phyloP scores from a whole-genome alignment of 257 asterid species.

The Apocynum venetum region DNA sequence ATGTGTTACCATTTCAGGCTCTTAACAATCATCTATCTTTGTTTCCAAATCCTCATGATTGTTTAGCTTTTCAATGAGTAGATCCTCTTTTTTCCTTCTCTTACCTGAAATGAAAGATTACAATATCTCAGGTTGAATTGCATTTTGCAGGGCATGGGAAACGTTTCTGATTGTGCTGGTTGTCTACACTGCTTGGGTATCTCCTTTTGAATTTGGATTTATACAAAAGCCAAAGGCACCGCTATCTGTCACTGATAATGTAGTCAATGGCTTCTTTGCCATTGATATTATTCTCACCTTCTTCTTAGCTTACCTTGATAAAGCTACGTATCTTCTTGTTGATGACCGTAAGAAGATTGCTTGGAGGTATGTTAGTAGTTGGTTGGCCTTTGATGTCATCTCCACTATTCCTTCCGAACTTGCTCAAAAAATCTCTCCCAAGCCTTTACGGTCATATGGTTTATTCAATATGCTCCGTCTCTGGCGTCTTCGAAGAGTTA shows the following conservation, averaged over 20 bases:
- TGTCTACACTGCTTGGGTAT: conserved; percentile 87
- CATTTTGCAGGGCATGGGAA: conserved; percentile 44
- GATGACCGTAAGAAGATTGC: conserved; percentile 60
- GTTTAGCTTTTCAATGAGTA: not conserved
- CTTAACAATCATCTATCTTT: not conserved
- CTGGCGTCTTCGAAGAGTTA: conserved; percentile 88
- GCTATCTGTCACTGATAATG: conserved; percentile 57
- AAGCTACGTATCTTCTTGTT: conserved; percentile 53
- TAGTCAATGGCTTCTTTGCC: conserved; percentile 76
- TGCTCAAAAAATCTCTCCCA: conserved; percentile 54
- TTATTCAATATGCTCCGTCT: conserved; percentile 83
- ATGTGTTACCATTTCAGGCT: not conserved
- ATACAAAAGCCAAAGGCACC: conserved; percentile 42
- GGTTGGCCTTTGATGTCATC: conserved; percentile 66
- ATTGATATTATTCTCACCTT: conserved; percentile 79
- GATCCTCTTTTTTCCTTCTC: not conserved
- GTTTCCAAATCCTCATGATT: not conserved
- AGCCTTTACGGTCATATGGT: conserved; percentile 54
- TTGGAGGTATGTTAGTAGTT: conserved; percentile 46
- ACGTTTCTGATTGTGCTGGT: conserved; percentile 63
- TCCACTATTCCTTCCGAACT: conserved; percentile 81
- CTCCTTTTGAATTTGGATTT: conserved; percentile 89
- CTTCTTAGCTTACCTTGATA: conserved; percentile 80
- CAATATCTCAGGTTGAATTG: conserved; percentile 17
- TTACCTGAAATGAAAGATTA: not conserved